These are phyloP conservation scores for Neostapfia colusana DNA, from an alignment of 176 grass and related monocot genomes.

Conservation along the genomic window DNA sequence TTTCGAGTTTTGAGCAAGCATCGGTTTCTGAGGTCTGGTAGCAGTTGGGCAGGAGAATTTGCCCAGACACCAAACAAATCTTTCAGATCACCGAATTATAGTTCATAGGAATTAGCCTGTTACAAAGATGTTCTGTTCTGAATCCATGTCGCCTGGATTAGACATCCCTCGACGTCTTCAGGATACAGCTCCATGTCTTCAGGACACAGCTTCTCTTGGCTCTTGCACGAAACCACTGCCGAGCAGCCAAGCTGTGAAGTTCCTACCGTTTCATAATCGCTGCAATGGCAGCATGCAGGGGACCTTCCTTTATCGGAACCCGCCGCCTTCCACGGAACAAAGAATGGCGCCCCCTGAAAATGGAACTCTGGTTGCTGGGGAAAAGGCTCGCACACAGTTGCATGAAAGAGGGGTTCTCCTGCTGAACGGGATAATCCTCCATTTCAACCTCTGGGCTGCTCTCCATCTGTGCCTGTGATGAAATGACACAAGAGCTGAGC, in stretches of 20 bases:
- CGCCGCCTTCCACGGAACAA: constrained; percentile 31
- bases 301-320: constrained; percentile 30
- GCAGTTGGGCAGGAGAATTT: constrained; percentile 47
- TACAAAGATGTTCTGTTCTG: constrained; percentile 24
- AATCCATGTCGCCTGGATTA: constrained; percentile 9
- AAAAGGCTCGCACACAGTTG: constrained; percentile 51
- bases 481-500: constrained; percentile 28
- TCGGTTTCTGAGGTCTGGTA: constrained; percentile 8
- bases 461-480: constrained; percentile 40
- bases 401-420: constrained; percentile 55
- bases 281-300: constrained; percentile 53
- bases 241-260: background rate
- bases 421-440: constrained; percentile 42
- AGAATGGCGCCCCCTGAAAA: constrained; percentile 53
- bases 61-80: constrained; percentile 35
- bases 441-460: constrained; percentile 46
- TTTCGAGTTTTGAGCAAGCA: constrained; percentile 5
- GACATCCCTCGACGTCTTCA: constrained; percentile 42
- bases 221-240: background rate
- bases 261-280: constrained; percentile 48
- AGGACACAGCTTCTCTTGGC: constrained; percentile 19
- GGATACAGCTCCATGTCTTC: constrained; percentile 43
- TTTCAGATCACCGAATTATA: constrained; percentile 12
- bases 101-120: constrained; percentile 1
- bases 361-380: constrained; percentile 42